phyloP scores from a whole-genome alignment of 164 flowering plant genomes.

The Annona cherimola region DNA sequence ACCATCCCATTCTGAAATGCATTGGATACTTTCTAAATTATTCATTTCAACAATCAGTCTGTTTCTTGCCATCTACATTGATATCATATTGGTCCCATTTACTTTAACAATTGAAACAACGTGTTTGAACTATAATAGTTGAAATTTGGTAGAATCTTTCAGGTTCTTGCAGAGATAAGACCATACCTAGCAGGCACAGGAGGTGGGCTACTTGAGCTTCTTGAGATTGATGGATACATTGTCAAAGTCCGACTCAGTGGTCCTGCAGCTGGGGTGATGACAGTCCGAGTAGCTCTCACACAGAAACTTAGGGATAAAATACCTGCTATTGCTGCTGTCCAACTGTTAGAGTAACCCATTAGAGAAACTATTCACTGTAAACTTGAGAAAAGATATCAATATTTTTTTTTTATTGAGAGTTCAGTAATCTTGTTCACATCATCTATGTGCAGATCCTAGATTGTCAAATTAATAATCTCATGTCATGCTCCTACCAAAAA shows the following conservation, averaged over 20 bases:
- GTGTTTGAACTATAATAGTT: not conserved
- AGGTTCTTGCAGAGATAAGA: slow-evolving; percentile 86
- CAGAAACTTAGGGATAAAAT: slow-evolving; percentile 86
- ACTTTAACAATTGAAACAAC: not conserved
- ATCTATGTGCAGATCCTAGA: not conserved
- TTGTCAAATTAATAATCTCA: not conserved
- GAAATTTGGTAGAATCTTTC: slow-evolving; percentile 16
- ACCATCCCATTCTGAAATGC: not conserved
- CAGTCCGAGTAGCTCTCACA: slow-evolving; percentile 94
- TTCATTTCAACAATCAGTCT: not conserved
- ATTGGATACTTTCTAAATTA: no score
- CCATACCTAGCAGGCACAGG: slow-evolving; percentile 85
- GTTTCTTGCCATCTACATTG: not conserved
- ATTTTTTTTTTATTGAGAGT: not conserved
- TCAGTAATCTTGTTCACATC: not conserved
- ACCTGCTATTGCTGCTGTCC: slow-evolving; percentile 77
- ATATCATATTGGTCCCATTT: not conserved
- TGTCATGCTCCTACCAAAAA: not conserved
- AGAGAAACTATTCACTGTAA: slow-evolving; percentile 5
- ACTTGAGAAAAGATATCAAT: not conserved
- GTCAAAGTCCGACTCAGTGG: slow-evolving; percentile 75
- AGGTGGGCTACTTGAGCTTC: slow-evolving; percentile 76
- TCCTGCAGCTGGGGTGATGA: slow-evolving; percentile 88
- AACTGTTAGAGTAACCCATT: slow-evolving; percentile 42
- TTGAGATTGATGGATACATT: slow-evolving; percentile 53